Evolutionary conservation across 305 asterid genomes (phyloP), one percentile per base, ranked within the genome.

Genomic region (Fraxinus dipetala): DNA sequence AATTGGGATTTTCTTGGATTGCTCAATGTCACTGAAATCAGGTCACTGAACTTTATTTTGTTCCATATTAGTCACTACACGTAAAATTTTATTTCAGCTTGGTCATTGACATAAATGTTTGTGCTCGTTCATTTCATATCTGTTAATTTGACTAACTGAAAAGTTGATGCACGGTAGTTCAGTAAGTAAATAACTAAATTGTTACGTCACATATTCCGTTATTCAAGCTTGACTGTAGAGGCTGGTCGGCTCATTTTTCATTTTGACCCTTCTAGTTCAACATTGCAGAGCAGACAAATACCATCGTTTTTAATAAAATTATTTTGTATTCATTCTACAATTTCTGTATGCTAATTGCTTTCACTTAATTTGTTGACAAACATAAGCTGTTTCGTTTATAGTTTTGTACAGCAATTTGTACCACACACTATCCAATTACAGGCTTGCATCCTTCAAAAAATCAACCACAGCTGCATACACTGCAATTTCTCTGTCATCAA

Each of bases 1-100:
- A 79, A 84, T 24, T 81, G 36, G 86, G 38, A 81, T 59, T 54
- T 51, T 86, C 92, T 91, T 91, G 97, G 90, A 74, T 82, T 88
- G 93, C 93, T 90, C 84, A 90, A 86, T 85, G 72, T 51, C 61
- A 4, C 20, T 4, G 5, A 5, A 22, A 7, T 24, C 6, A 0
- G 10, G 69, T 18, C 6, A 13, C 59, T 4, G 13, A 13, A 11
- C 4, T 43, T 43, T 43, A 43, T 43, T 11, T 43, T 43, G 54
- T 11, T 43, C n/a, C n/a, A 43, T 43, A 11, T 43, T 11, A 43
- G 54, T 43, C 54, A 43, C 54, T 43, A 3, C n/a, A 11, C n/a
- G n/a, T 11, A 2, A 43, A 43, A 43, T 43, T 43, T 43, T 11
- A 43, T 43, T 43, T 43, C 54, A 43, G 13, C 5, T 43, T 43